A percentile compares a stretch with the other conserved stretches of the same genome.
Conservation (phyloP, 169 alveolate genomes). For the Theileria parva region DNA sequence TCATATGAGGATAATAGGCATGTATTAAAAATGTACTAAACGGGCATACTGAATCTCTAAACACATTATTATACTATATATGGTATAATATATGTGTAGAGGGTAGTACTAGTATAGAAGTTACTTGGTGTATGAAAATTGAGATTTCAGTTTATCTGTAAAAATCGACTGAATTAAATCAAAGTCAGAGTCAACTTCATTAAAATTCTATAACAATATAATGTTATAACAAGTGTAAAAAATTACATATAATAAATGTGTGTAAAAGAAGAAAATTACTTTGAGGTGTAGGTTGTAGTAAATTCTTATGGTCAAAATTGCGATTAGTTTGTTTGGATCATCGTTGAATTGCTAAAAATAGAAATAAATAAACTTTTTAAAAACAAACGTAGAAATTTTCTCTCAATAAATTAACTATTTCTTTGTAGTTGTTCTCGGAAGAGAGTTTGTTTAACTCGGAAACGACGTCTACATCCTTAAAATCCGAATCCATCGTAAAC, state of each 20-base stretch:
- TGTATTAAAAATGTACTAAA: constrained; percentile 44
- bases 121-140: constrained; percentile 11
- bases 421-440: constrained; percentile 35
- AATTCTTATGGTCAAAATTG: constrained; percentile 50
- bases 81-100: constrained; percentile 24
- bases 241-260: neutral
- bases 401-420: constrained; percentile 33
- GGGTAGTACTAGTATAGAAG: no score
- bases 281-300: constrained; percentile 54
- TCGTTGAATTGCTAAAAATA: constrained; percentile 34
- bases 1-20: constrained; percentile 51
- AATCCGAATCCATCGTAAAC: constrained; percentile 1
- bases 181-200: constrained; percentile 31
- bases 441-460: constrained; percentile 32
- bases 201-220: neutral
- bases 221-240: neutral
- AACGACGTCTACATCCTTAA: constrained; percentile 1
- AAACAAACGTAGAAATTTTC: constrained; percentile 41
- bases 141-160: constrained; percentile 38
- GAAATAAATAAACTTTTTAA: neutral
- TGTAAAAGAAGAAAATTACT: neutral
- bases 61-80: neutral
- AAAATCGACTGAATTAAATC: constrained; percentile 42
- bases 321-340: constrained; percentile 33
- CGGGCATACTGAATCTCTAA: constrained; percentile 52